Evolutionary conservation across 2,329 filamentous ascomycete species (phyloP), one percentile per base, ranked within the genome.

Genomic region (Aureobasidium musti): DNA sequence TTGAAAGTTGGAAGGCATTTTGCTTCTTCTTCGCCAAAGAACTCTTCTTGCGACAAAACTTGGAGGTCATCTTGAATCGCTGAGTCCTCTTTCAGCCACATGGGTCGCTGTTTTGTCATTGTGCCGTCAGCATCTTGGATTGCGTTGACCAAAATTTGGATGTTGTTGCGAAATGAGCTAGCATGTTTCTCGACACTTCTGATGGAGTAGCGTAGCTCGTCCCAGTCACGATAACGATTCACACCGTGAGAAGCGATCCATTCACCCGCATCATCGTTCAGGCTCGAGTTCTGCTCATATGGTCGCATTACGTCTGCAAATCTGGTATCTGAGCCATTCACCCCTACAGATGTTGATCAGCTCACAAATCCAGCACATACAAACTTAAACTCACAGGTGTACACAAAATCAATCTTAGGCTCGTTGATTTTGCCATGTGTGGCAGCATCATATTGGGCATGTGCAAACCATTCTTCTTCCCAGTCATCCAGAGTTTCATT

Each of bases 221-320:
- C 75, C 79, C 79, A 81, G 67, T 81, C 79, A 1, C 79, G 77
- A 68, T 81, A 81, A 21, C 79, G 70, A 68, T 81, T 81, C 50
- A 79, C 74, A 57, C 78, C 74, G 66, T 81, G 79, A 7, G 76
- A 76, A 23, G 74, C 71, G 23, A 80, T 72, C 79, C 79, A 81
- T 59, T 75, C 72, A n/a, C 78, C 78, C 19, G 77, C 74, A 1
- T 70, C 59, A 64, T 80, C 78, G 67, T 80, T 81, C 10, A 81
- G 73, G 3, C 75, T 74, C 0, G 78, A 80, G 59, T 78, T 75
- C 13, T 77, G 39, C 68, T 81, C 79, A 65, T 78, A 81, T 10
- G 72, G 72, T 49, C 73, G 74, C 52, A 78, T 78, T 13, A 76
- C 77, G 8, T 73, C 67, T 26, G 71, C 73, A 56, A 81, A 78